Evolutionary conservation across 495 filamentous ascomycete species (phyloP).

Genomic region (Penicillium canariense): DNA sequence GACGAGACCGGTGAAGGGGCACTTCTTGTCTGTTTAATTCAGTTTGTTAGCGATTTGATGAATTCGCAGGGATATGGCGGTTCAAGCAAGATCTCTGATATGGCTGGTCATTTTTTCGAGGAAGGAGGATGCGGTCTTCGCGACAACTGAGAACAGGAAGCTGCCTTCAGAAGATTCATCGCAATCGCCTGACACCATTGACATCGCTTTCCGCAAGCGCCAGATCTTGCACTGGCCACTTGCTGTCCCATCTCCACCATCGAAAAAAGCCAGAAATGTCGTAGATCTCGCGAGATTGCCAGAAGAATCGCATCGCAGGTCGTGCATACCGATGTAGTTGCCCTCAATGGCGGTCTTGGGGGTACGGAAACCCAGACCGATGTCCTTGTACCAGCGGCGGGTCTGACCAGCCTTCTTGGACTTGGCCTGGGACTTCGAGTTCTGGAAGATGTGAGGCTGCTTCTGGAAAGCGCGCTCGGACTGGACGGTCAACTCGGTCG

Average conservation of each 20-base stretch:
- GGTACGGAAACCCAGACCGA: conserved; percentile 97
- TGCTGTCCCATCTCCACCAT: conserved; percentile 21
- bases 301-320: conserved; percentile 29
- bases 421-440: conserved; percentile 86
- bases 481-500: conserved; percentile 97
- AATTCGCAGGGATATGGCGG: not conserved
- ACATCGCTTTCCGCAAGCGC: not conserved
- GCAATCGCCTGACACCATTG: not conserved
- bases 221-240: not conserved
- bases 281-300: conserved; percentile 18
- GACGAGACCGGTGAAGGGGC: conserved; percentile 96
- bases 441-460: conserved; percentile 99
- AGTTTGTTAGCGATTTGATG: conserved; percentile 28
- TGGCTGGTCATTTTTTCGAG: conserved; percentile 13
- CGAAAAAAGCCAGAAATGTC: conserved; percentile 25
- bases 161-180: not conserved
- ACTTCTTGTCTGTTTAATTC: conserved; percentile 90
- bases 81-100: conserved; percentile 15
- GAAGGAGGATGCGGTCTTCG: not conserved
- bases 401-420: conserved; percentile 80
- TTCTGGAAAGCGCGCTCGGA: conserved; percentile 98
- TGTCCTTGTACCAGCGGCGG: conserved; percentile 99
- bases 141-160: not conserved
- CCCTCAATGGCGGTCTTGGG: conserved; percentile 97
- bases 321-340: conserved; percentile 91